A percentile compares a stretch with the other conserved stretches of the same genome.
Conservation (phyloP, 305 asterid species). For the Fraxinus dipetala region DNA sequence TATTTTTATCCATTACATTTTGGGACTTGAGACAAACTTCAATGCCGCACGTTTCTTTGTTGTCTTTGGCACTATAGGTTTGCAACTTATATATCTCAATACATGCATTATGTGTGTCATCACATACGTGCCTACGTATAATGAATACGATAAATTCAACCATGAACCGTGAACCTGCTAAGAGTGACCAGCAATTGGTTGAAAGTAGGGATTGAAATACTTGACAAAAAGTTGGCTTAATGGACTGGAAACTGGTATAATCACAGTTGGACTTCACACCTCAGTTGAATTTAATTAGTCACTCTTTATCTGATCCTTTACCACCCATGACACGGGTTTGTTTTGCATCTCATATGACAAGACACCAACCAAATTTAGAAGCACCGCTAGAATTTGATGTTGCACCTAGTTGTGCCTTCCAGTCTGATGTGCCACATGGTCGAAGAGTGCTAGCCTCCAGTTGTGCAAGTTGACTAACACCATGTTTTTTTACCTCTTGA, state of each 20-base stretch:
- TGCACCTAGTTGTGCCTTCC: neutral
- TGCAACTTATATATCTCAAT: neutral
- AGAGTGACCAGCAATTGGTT: neutral
- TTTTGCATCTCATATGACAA: neutral
- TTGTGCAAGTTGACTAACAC: neutral
- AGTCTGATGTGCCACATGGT: neutral
- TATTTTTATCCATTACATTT: neutral
- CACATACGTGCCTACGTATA: neutral
- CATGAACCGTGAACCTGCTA: neutral
- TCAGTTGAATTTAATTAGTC: neutral
- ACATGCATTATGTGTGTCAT: neutral
- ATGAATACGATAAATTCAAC: neutral
- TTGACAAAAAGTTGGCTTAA: neutral
- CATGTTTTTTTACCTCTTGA: neutral
- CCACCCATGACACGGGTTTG: neutral
- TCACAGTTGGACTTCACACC: neutral
- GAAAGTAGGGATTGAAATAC: neutral
- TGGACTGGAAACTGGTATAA: neutral
- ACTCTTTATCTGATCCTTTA: neutral
- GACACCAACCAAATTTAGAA: neutral
- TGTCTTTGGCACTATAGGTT: neutral
- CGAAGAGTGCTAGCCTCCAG: neutral
- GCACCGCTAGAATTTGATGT: neutral
- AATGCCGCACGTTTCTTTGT: neutral
- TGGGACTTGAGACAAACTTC: neutral